Percentiles rank a stretch among this genome's conserved stretches.
phyloP scores from a whole-genome alignment of 1,139 yeast species.

The Casaregolazyma lundiana region DNA sequence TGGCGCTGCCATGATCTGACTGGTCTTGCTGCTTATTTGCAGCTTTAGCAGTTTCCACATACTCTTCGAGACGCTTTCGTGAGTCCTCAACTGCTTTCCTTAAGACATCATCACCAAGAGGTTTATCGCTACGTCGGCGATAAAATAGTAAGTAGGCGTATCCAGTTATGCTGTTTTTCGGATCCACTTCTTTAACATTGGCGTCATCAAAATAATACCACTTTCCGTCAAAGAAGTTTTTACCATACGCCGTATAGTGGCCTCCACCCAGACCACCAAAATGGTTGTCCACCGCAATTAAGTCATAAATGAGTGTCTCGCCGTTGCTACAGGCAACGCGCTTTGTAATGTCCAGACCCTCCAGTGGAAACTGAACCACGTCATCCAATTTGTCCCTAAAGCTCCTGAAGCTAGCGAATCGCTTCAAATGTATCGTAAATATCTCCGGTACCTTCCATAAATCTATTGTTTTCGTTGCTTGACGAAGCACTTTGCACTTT shows the following conservation, averaged over 20 bases:
- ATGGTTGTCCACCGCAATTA: slow-evolving; percentile 92
- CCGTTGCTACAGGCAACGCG: slow-evolving; percentile 42
- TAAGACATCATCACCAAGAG: slow-evolving; percentile 11
- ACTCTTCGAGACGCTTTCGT: slow-evolving; percentile 6
- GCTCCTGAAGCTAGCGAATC: slow-evolving; percentile 81
- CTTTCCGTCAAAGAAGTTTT: slow-evolving; percentile 65
- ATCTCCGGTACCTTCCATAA: slow-evolving; percentile 92
- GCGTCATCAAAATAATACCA: slow-evolving; percentile 91
- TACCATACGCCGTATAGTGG: slow-evolving; percentile 88
- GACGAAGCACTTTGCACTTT: slow-evolving; percentile 77
- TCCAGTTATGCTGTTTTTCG: slow-evolving; percentile 58
- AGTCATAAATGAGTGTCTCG: slow-evolving; percentile 57
- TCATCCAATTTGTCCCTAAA: slow-evolving; percentile 87
- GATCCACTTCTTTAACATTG: slow-evolving; percentile 43
- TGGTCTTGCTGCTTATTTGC: background rate
- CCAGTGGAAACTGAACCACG: slow-evolving; percentile 82
- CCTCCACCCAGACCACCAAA: slow-evolving; percentile 98
- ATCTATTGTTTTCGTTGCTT: slow-evolving; percentile 87
- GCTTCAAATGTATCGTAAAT: slow-evolving; percentile 79
- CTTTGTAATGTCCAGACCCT: slow-evolving; percentile 66
- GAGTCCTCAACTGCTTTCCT: slow-evolving; percentile 5
- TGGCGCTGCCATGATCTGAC: background rate
- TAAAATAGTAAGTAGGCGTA: slow-evolving; percentile 89
- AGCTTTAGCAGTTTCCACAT: background rate
- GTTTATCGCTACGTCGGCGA: slow-evolving; percentile 39